Conservation (phyloP, 371 early-diverging fungal genomes). For the Lichtheimia corymbifera region DNA sequence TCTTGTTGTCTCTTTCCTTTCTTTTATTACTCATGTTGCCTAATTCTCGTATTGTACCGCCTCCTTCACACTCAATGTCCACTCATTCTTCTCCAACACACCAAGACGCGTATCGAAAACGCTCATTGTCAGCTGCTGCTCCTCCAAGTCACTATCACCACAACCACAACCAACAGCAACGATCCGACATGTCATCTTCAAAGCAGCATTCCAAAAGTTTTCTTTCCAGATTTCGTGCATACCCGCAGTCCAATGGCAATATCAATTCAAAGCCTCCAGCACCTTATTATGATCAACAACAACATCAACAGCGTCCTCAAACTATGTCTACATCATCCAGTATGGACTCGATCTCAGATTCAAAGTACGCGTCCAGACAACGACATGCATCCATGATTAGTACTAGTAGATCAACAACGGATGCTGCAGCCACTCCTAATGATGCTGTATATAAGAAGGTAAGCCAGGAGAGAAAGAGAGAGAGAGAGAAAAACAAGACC, state of each 20-base stretch:
- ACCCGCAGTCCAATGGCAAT: conserved; percentile 6
- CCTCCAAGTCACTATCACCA: conserved; percentile 2
- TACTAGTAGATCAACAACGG: background rate
- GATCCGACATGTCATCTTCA: background rate
- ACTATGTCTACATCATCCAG: background rate
- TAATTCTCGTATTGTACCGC: conserved; percentile 23
- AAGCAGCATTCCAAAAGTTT: conserved; percentile 1
- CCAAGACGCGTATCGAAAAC: conserved; percentile 4
- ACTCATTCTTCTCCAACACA: background rate
- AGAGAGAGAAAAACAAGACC: too few relatives aligned
- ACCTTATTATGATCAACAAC: conserved; percentile 4
- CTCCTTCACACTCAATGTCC: conserved; percentile 7
- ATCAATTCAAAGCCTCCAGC: conserved; percentile 1
- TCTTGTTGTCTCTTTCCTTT: conserved; percentile 6
- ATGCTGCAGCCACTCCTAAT: conserved; percentile 15
- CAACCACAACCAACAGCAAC: background rate
- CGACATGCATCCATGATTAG: conserved; percentile 8
- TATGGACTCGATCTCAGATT: background rate
- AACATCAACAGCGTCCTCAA: background rate
- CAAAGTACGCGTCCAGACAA: conserved; percentile 4
- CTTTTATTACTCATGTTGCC: conserved; percentile 21
- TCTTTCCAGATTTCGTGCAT: conserved; percentile 8
- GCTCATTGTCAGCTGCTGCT: conserved; percentile 8
- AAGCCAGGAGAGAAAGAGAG: too few relatives aligned
- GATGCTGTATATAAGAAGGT: conserved; percentile 8